phyloP scores from a whole-genome alignment of 78 protist species.

The Diacronema lutheri region DNA sequence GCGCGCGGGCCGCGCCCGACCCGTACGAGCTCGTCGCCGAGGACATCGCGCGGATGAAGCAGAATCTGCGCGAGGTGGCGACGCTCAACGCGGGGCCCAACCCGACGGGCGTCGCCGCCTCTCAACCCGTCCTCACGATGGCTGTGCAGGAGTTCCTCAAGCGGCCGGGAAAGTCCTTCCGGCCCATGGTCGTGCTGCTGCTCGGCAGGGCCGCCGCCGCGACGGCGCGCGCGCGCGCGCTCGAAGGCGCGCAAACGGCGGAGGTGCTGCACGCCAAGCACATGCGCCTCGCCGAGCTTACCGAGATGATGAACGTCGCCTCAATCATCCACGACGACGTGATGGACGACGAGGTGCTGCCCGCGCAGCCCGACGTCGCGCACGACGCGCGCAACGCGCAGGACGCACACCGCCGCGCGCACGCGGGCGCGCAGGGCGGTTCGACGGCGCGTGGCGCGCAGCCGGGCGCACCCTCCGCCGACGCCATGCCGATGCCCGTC shows the following conservation, averaged over 20 bases:
- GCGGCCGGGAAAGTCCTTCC: constrained; percentile 14
- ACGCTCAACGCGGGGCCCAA: no score
- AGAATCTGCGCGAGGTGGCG: no score
- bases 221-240: not conserved
- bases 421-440: no score
- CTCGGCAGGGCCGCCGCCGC: not conserved
- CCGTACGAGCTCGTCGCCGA: no score
- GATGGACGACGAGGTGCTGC: not conserved
- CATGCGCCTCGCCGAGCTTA: not conserved
- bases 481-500: no score
- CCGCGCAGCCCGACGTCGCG: no score
- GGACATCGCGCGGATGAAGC: no score
- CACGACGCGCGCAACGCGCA: no score
- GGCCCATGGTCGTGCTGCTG: constrained; percentile 9
- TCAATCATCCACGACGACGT: constrained; percentile 4
- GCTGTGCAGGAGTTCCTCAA: constrained; percentile 9
- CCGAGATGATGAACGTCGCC: constrained; percentile 7
- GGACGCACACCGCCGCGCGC: not conserved
- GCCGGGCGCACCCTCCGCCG: no score
- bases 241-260: not conserved
- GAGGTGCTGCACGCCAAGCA: not conserved
- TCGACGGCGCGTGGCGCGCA: no score
- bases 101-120: no score
- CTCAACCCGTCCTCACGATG: not conserved
- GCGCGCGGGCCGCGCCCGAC: no score